These are phyloP conservation scores for Suillus sp. DNA, from an alignment of 768 basidiomycete species.

Conservation along the genomic window DNA sequence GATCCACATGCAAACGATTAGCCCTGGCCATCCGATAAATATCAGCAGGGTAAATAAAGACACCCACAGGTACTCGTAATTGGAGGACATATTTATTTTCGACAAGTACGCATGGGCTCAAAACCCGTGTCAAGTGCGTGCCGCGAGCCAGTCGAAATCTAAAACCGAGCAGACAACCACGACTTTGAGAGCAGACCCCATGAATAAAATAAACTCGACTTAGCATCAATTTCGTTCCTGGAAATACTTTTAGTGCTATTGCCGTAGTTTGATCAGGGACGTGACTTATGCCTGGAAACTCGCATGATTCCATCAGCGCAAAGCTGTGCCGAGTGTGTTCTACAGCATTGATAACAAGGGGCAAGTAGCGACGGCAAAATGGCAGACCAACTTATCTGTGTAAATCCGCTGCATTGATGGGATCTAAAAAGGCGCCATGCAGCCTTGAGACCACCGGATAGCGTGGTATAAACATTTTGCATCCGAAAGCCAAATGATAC, in stretches of 20 bases:
- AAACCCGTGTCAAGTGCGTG: not conserved
- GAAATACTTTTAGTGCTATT: not conserved
- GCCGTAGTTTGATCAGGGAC: not conserved
- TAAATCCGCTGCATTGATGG: not conserved
- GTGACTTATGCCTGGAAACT: not conserved
- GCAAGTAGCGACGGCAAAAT: not conserved
- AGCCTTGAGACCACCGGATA: not conserved
- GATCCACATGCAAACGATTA: not conserved
- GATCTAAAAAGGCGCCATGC: not conserved
- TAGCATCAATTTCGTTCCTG: not conserved
- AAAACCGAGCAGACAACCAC: not conserved
- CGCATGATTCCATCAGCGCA: not conserved
- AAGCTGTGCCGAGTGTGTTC: not conserved
- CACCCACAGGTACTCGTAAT: not conserved
- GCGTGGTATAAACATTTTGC: not conserved
- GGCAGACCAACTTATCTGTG: not conserved
- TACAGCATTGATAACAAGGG: not conserved
- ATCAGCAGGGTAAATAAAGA: not conserved
- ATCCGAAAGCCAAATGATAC: slow-evolving; percentile 5
- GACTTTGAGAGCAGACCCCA: no score
- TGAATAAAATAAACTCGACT: not conserved
- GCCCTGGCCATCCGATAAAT: not conserved
- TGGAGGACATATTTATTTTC: not conserved
- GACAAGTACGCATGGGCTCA: not conserved
- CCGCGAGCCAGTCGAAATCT: no score